phyloP scores from a whole-genome alignment of 305 asterid genomes.

The Fraxinus ornus region DNA sequence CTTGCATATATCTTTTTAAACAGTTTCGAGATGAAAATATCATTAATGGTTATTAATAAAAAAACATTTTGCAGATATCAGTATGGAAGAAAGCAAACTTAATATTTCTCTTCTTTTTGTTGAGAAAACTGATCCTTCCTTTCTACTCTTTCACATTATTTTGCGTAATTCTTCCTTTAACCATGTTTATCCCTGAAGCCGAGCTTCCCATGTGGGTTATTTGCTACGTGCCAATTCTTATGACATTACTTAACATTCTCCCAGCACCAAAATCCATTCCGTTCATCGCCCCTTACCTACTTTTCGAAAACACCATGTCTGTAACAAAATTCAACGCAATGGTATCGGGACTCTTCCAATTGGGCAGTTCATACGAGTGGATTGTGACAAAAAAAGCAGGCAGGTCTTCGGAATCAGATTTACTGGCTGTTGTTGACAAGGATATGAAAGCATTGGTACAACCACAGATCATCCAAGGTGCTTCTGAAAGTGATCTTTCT shows the following conservation, averaged over 20 bases:
- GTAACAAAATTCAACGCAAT: conserved; percentile 70
- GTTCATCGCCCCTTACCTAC: conserved; percentile 67
- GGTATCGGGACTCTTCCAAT: conserved; percentile 61
- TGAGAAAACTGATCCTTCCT: conserved; percentile 64
- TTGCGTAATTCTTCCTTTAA: conserved; percentile 60
- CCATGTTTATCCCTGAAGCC: conserved; percentile 67
- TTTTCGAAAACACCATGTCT: conserved; percentile 67
- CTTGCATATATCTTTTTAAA: neutral
- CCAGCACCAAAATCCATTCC: conserved; percentile 63
- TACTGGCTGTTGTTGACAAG: conserved; percentile 43
- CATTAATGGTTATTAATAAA: neutral
- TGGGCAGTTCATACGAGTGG: conserved; percentile 74
- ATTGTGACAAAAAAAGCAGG: conserved; percentile 66
- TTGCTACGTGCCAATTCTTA: conserved; percentile 53
- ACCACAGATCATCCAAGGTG: conserved; percentile 36
- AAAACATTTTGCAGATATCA: conserved; percentile 41
- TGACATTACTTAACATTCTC: conserved; percentile 55
- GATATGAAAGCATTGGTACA: conserved; percentile 27
- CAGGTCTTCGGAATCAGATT: conserved; percentile 53
- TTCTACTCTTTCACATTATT: conserved; percentile 66
- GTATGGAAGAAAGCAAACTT: conserved; percentile 63
- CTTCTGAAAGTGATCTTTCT: conserved; percentile 42
- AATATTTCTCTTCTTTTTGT: conserved; percentile 56
- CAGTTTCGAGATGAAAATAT: neutral
- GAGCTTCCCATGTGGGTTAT: conserved; percentile 60